phyloP scores from a whole-genome alignment of 208 protist species.

The Crithidia sp. region DNA sequence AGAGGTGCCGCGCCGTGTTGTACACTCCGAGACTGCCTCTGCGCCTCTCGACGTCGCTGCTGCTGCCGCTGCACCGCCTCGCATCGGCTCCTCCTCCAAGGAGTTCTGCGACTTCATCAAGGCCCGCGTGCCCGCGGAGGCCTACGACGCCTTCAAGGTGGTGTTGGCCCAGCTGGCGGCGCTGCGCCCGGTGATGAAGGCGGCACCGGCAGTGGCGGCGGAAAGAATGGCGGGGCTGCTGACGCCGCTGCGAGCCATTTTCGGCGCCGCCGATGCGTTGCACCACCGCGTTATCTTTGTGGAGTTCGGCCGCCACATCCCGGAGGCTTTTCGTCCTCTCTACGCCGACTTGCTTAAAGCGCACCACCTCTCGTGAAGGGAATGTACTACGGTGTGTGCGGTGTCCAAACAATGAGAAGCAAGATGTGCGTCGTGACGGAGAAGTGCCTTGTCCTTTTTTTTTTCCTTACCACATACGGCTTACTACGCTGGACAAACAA shows the following conservation, averaged over 20 bases:
- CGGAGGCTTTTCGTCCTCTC: slow-evolving; percentile 59
- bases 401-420: no score
- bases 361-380: slow-evolving; percentile 5
- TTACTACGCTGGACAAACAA: neutral
- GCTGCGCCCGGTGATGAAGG: slow-evolving; percentile 25
- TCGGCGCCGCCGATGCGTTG: slow-evolving; percentile 47
- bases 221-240: slow-evolving; percentile 31
- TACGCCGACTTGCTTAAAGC: slow-evolving; percentile 56
- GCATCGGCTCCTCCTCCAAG: slow-evolving; percentile 59
- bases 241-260: slow-evolving; percentile 35
- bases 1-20: no score
- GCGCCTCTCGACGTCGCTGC: no score
- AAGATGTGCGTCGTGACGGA: no score
- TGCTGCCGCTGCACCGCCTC: neutral
- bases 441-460: slow-evolving; percentile 3
- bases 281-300: slow-evolving; percentile 36
- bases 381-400: no score
- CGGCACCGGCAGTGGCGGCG: slow-evolving; percentile 7
- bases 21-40: no score
- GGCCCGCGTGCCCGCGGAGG: slow-evolving; percentile 40
- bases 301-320: slow-evolving; percentile 81
- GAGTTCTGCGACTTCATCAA: slow-evolving; percentile 90
- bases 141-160: slow-evolving; percentile 69
- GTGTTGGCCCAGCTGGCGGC: slow-evolving; percentile 60
- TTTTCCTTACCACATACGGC: neutral